Evolutionary conservation across 2,329 filamentous ascomycete genomes (phyloP).

Genomic region (Cladosporium sp.): DNA sequence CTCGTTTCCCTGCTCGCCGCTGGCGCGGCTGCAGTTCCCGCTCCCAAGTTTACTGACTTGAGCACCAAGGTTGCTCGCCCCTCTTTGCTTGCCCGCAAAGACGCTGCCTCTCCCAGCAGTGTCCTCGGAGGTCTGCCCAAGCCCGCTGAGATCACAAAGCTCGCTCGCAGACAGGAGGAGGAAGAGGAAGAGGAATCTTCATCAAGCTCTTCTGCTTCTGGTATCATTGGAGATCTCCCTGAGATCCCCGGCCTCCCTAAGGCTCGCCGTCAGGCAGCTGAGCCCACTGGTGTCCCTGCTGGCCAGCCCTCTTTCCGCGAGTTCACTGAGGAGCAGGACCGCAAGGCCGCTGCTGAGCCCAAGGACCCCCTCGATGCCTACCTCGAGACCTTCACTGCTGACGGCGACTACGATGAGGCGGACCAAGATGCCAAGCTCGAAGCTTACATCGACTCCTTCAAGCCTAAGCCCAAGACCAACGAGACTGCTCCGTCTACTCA

Average conservation of each 20-base stretch:
- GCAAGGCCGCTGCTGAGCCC: background rate
- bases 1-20: conserved; percentile 9
- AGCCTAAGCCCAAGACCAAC: too few species aligned
- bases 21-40: conserved; percentile 1
- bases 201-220: background rate
- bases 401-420: background rate
- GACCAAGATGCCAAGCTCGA: background rate
- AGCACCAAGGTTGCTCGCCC: background rate
- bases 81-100: background rate
- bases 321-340: background rate
- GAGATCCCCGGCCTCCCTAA: background rate
- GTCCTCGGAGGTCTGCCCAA: background rate
- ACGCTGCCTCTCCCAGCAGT: background rate
- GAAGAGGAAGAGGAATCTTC: background rate
- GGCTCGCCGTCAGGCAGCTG: background rate
- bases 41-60: background rate
- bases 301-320: background rate
- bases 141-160: background rate
- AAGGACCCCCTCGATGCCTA: background rate
- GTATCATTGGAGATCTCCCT: background rate
- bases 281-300: background rate
- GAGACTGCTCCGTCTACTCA: too few species aligned
- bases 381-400: background rate
- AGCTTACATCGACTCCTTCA: background rate
- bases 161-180: conserved; percentile 3